Percentiles rank a stretch among this genome's conserved stretches.
Conservation (phyloP, 768 basidiomycete species). For the Rhizopogon vesiculosus region DNA sequence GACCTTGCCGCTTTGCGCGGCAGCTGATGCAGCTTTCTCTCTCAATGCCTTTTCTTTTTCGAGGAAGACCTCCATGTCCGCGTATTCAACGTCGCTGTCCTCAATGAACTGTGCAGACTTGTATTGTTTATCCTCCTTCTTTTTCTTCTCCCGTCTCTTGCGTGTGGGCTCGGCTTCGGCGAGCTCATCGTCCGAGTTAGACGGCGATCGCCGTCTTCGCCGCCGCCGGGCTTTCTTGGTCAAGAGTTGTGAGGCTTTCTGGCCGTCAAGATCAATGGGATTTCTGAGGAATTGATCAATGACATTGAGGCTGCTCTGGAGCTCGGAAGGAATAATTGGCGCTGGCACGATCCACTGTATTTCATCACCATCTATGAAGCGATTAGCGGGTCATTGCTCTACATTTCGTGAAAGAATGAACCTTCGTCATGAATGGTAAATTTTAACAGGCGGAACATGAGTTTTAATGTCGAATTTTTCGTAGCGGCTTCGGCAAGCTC, state of each 20-base stretch:
- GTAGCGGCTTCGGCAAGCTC: slow-evolving; percentile 74
- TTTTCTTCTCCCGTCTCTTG: slow-evolving; percentile 44
- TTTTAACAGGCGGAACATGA: slow-evolving; percentile 76
- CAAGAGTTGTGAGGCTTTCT: slow-evolving; percentile 68
- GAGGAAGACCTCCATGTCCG: slow-evolving; percentile 79
- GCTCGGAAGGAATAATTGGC: slow-evolving; percentile 56
- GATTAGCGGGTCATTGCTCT: slow-evolving; percentile 3
- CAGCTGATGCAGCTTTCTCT: slow-evolving; percentile 44
- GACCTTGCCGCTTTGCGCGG: slow-evolving; percentile 37
- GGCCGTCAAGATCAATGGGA: slow-evolving; percentile 79
- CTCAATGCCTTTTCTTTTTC: slow-evolving; percentile 64
- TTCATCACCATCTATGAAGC: slow-evolving; percentile 54
- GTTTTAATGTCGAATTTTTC: slow-evolving; percentile 74
- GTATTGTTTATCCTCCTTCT: slow-evolving; percentile 68
- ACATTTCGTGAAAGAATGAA: slow-evolving; percentile 24
- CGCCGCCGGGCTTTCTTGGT: slow-evolving; percentile 55
- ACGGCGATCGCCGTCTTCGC: slow-evolving; percentile 45
- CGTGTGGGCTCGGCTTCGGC: slow-evolving; percentile 30
- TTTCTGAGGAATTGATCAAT: slow-evolving; percentile 79
- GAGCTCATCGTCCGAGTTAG: slow-evolving; percentile 37
- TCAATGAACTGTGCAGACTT: slow-evolving; percentile 90
- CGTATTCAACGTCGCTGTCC: slow-evolving; percentile 84
- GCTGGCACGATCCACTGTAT: slow-evolving; percentile 85
- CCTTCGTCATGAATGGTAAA: slow-evolving; percentile 69
- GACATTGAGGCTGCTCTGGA: slow-evolving; percentile 66